Base-by-base conservation (phyloP, 805 yeast genomes). In the Pichia ethanolica region DNA sequence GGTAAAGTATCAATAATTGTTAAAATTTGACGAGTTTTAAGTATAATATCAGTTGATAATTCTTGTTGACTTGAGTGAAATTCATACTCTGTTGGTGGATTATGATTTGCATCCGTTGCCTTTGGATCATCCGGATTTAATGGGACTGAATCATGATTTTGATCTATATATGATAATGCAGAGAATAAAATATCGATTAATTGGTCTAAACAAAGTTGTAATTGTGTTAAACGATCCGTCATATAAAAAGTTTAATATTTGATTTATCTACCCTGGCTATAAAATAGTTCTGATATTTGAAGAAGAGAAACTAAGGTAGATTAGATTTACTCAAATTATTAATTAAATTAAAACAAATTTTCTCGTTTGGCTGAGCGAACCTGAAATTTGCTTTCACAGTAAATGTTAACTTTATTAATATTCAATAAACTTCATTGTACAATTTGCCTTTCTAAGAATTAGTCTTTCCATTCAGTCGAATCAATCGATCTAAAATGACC, bases 171-270 rank as follows among this genome's bases (percentile, higher is more conserved):
- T 60, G 83, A 83, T 46, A 86, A 69, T 3, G 93, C 81, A 3
- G 91, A 87, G 56, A 82, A 80, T 68, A 86, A 83, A 66, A 85
- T 90, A 53, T 86, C 93, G 51, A 83, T 77, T 52, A 86, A 74
- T 62, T 79, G 89, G 64, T 90, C 98, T 36, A 90, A 71, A 58
- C 97, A 88, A 42, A 86, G 76, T 60, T 90, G 98, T 27, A 90
- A 74, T 63, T 90, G 98, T 2, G 97, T 88, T 36, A 90, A 71
- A 61, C 97, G 73, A 67, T 90, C 98, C 0, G 95, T 74, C 95
- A 86, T 83, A 10, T 9, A 9, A 10, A 28, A 30, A 30, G 9
- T 7, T 7, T 6, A 9, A 5, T 9, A 11, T 34, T 34, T 34
- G n/a, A 9, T 34, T 34, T 5, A 34, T 9, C 35, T 9, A 30